Percentiles rank a stretch among this genome's conserved stretches.
phyloP scores from a whole-genome alignment of 257 asterid genomes.

The Cordia subcordata region DNA sequence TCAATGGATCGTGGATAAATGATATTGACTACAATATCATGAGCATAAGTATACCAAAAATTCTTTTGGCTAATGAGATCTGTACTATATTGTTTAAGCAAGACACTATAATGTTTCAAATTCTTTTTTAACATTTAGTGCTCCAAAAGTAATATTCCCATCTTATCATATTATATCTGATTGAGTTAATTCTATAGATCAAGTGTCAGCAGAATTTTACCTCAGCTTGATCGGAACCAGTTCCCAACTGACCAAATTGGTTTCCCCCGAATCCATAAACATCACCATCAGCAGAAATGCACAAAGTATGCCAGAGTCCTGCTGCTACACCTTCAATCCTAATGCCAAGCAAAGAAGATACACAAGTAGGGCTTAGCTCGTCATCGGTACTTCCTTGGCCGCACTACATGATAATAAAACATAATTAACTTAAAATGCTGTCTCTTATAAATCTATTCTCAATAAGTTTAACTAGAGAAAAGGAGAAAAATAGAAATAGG shows the following conservation, averaged over 20 bases:
- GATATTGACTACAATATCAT: no score
- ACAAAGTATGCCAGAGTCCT: slow-evolving; percentile 96
- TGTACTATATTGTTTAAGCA: no score
- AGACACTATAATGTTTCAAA: no score
- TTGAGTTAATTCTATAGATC: not conserved
- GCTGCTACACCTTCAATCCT: slow-evolving; percentile 85
- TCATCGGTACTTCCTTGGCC: slow-evolving; percentile 99
- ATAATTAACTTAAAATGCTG: not conserved
- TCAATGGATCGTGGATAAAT: no score
- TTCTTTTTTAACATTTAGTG: not conserved
- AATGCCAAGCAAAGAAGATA: slow-evolving; percentile 91
- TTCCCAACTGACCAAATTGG: slow-evolving; percentile 98
- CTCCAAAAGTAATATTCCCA: not conserved
- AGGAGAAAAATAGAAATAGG: no score
- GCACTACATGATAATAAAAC: slow-evolving; percentile 49
- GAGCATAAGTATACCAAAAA: no score
- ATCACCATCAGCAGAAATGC: slow-evolving; percentile 92
- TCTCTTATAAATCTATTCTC: no score
- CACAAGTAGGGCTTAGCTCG: slow-evolving; percentile 82
- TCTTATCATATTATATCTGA: not conserved
- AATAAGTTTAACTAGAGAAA: no score
- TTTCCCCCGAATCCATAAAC: slow-evolving; percentile 95
- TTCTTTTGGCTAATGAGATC: no score
- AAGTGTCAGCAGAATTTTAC: slow-evolving; percentile 26
- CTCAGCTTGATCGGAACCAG: slow-evolving; percentile 92